phyloP scores from a whole-genome alignment of 805 yeast genomes.

The Phaffomyces opuntiae region DNA sequence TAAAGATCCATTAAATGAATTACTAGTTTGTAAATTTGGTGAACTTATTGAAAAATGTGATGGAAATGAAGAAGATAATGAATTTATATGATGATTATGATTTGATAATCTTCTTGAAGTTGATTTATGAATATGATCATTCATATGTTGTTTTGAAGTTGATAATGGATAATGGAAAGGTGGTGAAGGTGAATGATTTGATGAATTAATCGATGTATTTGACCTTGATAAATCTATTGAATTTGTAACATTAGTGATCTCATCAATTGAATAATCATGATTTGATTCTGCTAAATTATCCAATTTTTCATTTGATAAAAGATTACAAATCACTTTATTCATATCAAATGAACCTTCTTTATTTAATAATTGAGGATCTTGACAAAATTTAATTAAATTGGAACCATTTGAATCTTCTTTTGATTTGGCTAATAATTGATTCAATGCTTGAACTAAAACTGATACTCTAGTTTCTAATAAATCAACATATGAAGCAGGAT shows the following conservation, averaged over 20 bases:
- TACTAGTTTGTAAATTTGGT: slow-evolving; percentile 6
- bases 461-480: slow-evolving; percentile 43
- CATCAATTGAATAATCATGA: slow-evolving; percentile 15
- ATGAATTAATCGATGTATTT: background rate
- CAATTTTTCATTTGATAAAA: slow-evolving; percentile 18
- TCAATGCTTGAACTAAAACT: slow-evolving; percentile 36
- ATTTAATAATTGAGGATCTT: slow-evolving; percentile 14
- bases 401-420: slow-evolving; percentile 4
- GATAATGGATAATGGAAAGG: slow-evolving; percentile 8
- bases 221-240: background rate
- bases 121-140: slow-evolving; percentile 18
- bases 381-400: slow-evolving; percentile 12
- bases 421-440: slow-evolving; percentile 19
- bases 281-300: slow-evolving; percentile 21
- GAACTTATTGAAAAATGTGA: slow-evolving; percentile 9
- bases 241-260: slow-evolving; percentile 17
- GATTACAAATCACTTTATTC: slow-evolving; percentile 19
- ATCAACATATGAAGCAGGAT: slow-evolving; percentile 41
- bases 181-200: background rate
- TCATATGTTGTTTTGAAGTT: slow-evolving; percentile 11
- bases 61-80: slow-evolving; percentile 13
- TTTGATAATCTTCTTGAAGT: slow-evolving; percentile 1
- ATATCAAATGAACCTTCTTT: slow-evolving; percentile 20
- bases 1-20: slow-evolving; percentile 4
- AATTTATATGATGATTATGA: background rate